Percentiles rank a stretch among this genome's conserved stretches.
Evolutionary conservation across 2,329 filamentous ascomycete species (phyloP).

Genomic region (Fusarium succisae): DNA sequence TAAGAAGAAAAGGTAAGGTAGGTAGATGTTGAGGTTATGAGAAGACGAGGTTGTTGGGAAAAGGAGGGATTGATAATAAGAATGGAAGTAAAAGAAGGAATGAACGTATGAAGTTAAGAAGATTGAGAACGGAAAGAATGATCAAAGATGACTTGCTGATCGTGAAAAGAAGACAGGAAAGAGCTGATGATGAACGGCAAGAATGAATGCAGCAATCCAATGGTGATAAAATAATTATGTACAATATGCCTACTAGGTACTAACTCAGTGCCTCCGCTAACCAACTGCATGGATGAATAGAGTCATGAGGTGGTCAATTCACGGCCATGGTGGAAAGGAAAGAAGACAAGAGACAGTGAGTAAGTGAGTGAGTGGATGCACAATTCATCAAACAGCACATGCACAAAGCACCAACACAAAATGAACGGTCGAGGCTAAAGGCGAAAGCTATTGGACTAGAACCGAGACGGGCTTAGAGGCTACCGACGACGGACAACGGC

Average conservation of each 20-base stretch:
- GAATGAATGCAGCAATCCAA: background rate
- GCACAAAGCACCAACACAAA: slow-evolving; percentile 6
- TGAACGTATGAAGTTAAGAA: background rate
- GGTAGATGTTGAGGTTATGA: background rate
- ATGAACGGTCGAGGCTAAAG: slow-evolving; percentile 19
- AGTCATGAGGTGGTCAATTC: slow-evolving; percentile 5
- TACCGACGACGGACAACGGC: slow-evolving; percentile 15
- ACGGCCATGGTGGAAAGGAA: background rate
- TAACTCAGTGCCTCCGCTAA: background rate
- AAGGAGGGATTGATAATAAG: background rate
- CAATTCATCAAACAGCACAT: slow-evolving; percentile 3
- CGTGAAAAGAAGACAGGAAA: background rate
- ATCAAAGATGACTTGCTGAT: background rate
- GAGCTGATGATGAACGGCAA: slow-evolving; percentile 3
- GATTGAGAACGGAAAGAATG: slow-evolving; percentile 14
- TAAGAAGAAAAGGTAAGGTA: background rate
- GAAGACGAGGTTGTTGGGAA: slow-evolving; percentile 7
- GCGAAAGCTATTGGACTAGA: slow-evolving; percentile 10
- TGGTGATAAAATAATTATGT: background rate
- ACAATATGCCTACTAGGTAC: background rate
- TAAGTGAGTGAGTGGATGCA: background rate
- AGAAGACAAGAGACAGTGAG: background rate
- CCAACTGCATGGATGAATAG: slow-evolving; percentile 1
- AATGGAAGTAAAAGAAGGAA: background rate
- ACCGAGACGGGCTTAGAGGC: slow-evolving; percentile 11